Evolutionary conservation across 208 protist species (phyloP), one percentile per base, ranked within the genome.

Genomic region (Trypanosoma lewisi): DNA sequence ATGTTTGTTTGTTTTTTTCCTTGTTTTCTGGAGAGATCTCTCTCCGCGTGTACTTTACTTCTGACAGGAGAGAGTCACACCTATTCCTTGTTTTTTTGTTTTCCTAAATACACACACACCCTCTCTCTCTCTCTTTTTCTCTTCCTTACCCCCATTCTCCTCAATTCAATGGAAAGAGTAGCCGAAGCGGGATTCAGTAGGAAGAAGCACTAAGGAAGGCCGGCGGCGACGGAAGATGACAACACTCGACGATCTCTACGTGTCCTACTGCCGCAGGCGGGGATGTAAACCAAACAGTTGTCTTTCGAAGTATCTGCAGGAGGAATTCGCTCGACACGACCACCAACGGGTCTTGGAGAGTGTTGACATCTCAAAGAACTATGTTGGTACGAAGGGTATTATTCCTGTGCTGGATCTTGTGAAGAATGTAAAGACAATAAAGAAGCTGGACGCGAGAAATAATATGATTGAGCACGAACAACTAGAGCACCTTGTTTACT

Each of bases 391-490:
- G 45, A 91, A 89, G 47, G 91, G 91, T 1, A 70, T 95, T 6
- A 76, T 83, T 34, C 88, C 91, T 6, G 65, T 95, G 8, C 63
- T 96, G 41, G 88, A 95, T 49, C 73, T 94, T 11, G 85, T 90
- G 2, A 89, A 93, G 59, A 89, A 93, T 67, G 74, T 75, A 11
- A 87, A 85, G 67, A 87, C 80, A 2, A 60, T 96, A 5, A 71
- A 51, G 19, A 75, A 54, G n/a, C 60, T 96, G 27, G 66, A 96
- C 49, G 33, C 90, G 25, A 88, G 81, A 56, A 87, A 91, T 63
- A 92, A 92, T 63, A 69, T 58, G 37, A 64, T 96, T 36, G 77
- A 86, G 36, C 67, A 82, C 31, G 79, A 87, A 30, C 74, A 90
- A 54, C 70, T 94, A 54, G 69, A 82, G 21, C 80, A 95, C 62